Evolutionary conservation across 345 rosid genomes (phyloP).

Genomic region (Camelina sativa): DNA sequence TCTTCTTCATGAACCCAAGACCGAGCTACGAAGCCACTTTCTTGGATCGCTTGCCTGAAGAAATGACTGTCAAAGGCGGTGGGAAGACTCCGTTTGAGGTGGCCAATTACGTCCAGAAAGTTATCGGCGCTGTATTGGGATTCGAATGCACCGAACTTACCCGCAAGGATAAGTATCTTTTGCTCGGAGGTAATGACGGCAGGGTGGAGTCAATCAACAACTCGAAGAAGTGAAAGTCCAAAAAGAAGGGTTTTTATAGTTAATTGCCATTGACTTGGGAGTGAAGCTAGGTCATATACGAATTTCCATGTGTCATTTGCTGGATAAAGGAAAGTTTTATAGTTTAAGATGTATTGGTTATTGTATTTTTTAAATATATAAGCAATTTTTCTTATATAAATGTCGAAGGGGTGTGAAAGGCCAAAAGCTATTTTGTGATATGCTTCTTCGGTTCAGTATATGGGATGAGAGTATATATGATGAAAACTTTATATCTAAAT

Average conservation of each 20-base stretch:
- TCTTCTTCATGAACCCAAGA: conserved; percentile 93
- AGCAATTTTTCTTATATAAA: too few relatives aligned
- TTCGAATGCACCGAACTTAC: conserved; percentile 79
- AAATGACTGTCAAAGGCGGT: conserved; percentile 76
- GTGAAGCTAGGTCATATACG: conserved; percentile 7
- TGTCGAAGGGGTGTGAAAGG: too few relatives aligned
- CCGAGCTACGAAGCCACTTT: conserved; percentile 77
- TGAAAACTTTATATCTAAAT: too few relatives aligned
- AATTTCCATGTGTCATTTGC: background rate
- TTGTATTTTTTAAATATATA: background rate
- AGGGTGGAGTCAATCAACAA: conserved; percentile 81
- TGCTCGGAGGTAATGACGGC: conserved; percentile 90
- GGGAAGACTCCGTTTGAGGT: conserved; percentile 88
- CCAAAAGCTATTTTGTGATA: too few relatives aligned
- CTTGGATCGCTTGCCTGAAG: conserved; percentile 79
- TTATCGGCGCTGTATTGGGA: conserved; percentile 65
- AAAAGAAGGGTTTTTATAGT: background rate
- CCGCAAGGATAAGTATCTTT: conserved; percentile 80
- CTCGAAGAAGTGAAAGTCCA: conserved; percentile 37
- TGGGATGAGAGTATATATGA: too few relatives aligned
- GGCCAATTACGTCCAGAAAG: conserved; percentile 90
- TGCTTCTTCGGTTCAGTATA: too few relatives aligned
- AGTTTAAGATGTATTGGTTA: background rate
- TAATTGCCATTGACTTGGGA: background rate
- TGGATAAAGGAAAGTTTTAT: background rate